phyloP scores from a whole-genome alignment of 768 basidiomycete species.

The Leccinum broughii region DNA sequence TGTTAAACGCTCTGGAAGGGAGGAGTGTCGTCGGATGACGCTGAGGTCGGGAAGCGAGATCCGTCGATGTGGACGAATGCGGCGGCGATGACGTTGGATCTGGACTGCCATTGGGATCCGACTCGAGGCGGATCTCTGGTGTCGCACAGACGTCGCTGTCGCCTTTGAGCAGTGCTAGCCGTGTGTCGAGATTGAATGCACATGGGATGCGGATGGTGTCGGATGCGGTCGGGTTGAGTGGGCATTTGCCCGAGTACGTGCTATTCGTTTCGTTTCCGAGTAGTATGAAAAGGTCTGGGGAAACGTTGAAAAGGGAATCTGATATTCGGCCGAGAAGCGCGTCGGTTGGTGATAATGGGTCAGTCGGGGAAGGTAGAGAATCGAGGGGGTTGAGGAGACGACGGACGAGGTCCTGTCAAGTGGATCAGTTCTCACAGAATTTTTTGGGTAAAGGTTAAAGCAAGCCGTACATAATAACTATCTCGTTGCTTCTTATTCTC shows the following conservation, averaged over 20 bases:
- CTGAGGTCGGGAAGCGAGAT: slow-evolving; percentile 26
- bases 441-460: neutral
- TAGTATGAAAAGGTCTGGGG: slow-evolving; percentile 46
- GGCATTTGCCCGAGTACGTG: slow-evolving; percentile 38
- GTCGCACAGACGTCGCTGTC: slow-evolving; percentile 23
- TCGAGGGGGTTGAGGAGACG: slow-evolving; percentile 59
- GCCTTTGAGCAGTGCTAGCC: slow-evolving; percentile 47
- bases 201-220: slow-evolving; percentile 49
- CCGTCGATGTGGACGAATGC: slow-evolving; percentile 38
- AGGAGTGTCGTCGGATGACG: slow-evolving; percentile 45
- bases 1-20: slow-evolving; percentile 44
- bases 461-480: slow-evolving; percentile 66
- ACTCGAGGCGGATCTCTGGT: slow-evolving; percentile 45
- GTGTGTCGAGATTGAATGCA: slow-evolving; percentile 53
- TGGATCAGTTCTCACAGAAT: slow-evolving; percentile 12
- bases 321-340: slow-evolving; percentile 48
- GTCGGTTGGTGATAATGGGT: slow-evolving; percentile 45
- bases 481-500: slow-evolving; percentile 63
- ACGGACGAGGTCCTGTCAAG: slow-evolving; percentile 62
- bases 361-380: slow-evolving; percentile 42
- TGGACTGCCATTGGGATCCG: slow-evolving; percentile 18
- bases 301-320: slow-evolving; percentile 58
- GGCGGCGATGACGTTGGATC: slow-evolving; percentile 4
- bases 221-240: slow-evolving; percentile 49
- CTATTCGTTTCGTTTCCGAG: slow-evolving; percentile 56